phyloP scores from a whole-genome alignment of 2,329 filamentous ascomycete species.

The Penicillium sp. region DNA sequence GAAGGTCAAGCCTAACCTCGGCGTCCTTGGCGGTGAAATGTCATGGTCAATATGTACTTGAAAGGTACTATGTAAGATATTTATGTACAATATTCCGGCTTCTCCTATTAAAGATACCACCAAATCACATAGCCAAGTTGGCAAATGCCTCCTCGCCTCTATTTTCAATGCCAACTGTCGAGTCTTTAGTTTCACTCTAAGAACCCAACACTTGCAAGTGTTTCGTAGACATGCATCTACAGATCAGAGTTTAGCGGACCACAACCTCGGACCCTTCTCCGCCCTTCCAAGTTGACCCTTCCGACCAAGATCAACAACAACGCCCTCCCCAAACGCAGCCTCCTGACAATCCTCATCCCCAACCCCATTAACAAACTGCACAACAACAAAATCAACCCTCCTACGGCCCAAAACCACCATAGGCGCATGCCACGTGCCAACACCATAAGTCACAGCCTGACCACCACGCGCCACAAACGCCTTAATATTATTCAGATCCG shows the following conservation, averaged over 20 bases:
- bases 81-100: conserved; percentile 9
- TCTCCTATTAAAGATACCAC: neutral
- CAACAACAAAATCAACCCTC: conserved; percentile 80
- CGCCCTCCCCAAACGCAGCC: conserved; percentile 52
- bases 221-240: neutral
- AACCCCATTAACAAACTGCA: conserved; percentile 85
- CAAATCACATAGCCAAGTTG: neutral
- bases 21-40: neutral
- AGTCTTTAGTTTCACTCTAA: neutral
- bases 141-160: neutral
- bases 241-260: conserved; percentile 22
- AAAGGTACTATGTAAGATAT: conserved; percentile 4
- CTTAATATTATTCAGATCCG: conserved; percentile 67
- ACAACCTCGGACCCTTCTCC: conserved; percentile 16
- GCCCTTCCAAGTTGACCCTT: conserved; percentile 23
- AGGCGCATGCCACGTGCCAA: conserved; percentile 93
- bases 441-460: conserved; percentile 88
- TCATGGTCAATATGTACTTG: neutral
- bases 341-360: conserved; percentile 85
- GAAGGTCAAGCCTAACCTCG: neutral
- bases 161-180: neutral
- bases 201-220: neutral
- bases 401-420: conserved; percentile 80
- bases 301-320: conserved; percentile 33
- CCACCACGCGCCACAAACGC: conserved; percentile 76